phyloP scores from a whole-genome alignment of 2,329 filamentous ascomycete genomes.

The Remersonia thermophila region DNA sequence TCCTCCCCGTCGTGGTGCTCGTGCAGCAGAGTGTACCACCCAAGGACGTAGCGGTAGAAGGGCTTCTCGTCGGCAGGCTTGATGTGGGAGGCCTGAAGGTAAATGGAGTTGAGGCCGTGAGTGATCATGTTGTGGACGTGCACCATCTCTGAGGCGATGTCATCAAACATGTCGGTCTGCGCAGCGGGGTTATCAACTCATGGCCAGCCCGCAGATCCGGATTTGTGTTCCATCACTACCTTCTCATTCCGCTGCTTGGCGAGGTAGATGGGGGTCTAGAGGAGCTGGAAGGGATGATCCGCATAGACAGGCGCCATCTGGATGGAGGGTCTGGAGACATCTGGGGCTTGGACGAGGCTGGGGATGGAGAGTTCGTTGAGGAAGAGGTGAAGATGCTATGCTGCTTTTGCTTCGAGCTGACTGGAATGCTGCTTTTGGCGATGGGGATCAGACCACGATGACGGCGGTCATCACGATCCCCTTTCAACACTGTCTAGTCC shows the following conservation, averaged over 20 bases:
- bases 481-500: too few species aligned
- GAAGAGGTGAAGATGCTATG: too few species aligned
- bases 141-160: constrained; percentile 21
- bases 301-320: constrained; percentile 19
- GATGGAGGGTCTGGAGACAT: not conserved
- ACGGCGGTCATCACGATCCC: too few species aligned
- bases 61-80: constrained; percentile 22
- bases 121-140: constrained; percentile 25
- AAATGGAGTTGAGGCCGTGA: constrained; percentile 27
- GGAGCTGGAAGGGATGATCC: constrained; percentile 18
- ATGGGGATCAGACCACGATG: too few species aligned
- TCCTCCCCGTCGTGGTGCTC: constrained; percentile 31
- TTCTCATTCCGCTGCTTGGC: constrained; percentile 2
- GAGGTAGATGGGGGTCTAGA: constrained; percentile 9
- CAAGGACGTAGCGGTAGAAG: constrained; percentile 23
- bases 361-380: too few species aligned
- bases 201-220: too few species aligned
- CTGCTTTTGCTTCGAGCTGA: too few species aligned
- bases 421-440: too few species aligned
- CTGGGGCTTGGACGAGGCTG: too few species aligned
- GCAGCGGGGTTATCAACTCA: not conserved
- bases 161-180: constrained; percentile 20
- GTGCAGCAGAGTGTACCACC: constrained; percentile 23
- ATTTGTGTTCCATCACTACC: constrained; percentile 1
- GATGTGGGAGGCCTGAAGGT: constrained; percentile 26